Evolutionary conservation across 2,329 filamentous ascomycete species (phyloP).

Genomic region (Colletotrichum orbiculare): DNA sequence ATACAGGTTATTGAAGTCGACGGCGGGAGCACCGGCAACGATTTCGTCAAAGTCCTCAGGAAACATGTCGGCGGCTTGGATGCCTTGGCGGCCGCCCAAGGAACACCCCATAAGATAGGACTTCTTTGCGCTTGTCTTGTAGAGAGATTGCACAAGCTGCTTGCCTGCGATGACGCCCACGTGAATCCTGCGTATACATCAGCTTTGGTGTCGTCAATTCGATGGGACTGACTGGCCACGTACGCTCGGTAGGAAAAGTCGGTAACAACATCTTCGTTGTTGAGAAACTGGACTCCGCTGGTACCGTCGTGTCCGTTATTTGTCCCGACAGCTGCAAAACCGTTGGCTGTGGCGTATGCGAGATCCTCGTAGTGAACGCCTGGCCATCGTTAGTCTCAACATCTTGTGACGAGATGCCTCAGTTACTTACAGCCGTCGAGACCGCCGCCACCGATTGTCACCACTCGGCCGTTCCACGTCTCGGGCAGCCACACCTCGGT

Average conservation of each 20-base stretch:
- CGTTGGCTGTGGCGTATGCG: conserved; percentile 54
- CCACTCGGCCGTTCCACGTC: conserved; percentile 56
- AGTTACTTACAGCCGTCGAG: conserved; percentile 54
- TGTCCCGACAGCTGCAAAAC: conserved; percentile 60
- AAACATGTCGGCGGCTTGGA: conserved; percentile 55
- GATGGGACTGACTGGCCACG: not conserved
- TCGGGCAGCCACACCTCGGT: conserved; percentile 59
- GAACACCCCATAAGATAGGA: conserved; percentile 65
- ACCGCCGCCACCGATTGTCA: conserved; percentile 61
- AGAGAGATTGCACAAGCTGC: conserved; percentile 58
- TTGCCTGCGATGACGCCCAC: conserved; percentile 61
- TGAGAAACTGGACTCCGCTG: conserved; percentile 43
- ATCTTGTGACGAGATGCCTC: not conserved
- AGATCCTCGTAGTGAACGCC: conserved; percentile 59
- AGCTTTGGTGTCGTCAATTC: not conserved
- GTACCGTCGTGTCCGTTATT: conserved; percentile 64
- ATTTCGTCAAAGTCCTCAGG: conserved; percentile 65
- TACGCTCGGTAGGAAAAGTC: conserved; percentile 50
- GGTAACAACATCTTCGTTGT: conserved; percentile 49
- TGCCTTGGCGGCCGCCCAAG: conserved; percentile 64
- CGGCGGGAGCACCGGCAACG: conserved; percentile 61
- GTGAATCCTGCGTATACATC: conserved; percentile 48
- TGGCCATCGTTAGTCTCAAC: conserved; percentile 1
- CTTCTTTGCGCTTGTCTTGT: conserved; percentile 50
- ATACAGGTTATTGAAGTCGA: conserved; percentile 44